phyloP scores from a whole-genome alignment of 352 stramenopile species.

The Globisporangium echinulatum region DNA sequence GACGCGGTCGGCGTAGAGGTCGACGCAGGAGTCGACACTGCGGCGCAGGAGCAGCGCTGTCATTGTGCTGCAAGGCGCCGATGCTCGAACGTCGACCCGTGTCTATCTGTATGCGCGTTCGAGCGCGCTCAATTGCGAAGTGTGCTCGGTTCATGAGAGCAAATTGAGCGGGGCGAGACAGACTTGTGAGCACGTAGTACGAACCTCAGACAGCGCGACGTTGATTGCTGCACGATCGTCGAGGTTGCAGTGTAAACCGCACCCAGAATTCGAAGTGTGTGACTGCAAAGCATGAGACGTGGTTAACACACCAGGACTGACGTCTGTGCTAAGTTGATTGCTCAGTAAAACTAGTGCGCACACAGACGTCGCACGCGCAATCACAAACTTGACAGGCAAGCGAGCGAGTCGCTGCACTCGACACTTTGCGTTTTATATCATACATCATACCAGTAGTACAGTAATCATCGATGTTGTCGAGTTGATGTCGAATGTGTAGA shows the following conservation, averaged over 20 bases:
- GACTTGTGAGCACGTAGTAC: background rate
- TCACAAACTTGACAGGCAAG: too few species aligned
- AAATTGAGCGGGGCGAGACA: background rate
- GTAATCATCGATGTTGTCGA: too few species aligned
- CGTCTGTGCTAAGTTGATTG: too few species aligned
- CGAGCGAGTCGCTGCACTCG: too few species aligned
- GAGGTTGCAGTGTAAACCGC: background rate
- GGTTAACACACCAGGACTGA: too few species aligned
- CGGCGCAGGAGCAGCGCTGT: background rate
- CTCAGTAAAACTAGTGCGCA: too few species aligned
- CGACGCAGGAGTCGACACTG: constrained; percentile 12
- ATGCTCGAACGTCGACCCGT: background rate
- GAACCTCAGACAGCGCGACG: too few species aligned
- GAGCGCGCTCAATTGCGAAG: background rate
- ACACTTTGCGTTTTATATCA: too few species aligned
- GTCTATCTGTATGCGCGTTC: background rate
- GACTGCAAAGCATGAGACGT: too few species aligned
- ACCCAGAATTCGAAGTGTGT: background rate
- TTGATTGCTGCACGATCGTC: background rate
- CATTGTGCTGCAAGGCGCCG: background rate
- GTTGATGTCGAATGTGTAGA: too few species aligned
- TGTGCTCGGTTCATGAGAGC: background rate
- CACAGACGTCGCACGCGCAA: too few species aligned
- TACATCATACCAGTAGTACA: too few species aligned
- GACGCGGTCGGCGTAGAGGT: constrained; percentile 35